Conservation (phyloP, 495 filamentous ascomycete species). For the Penicillium silybi region DNA sequence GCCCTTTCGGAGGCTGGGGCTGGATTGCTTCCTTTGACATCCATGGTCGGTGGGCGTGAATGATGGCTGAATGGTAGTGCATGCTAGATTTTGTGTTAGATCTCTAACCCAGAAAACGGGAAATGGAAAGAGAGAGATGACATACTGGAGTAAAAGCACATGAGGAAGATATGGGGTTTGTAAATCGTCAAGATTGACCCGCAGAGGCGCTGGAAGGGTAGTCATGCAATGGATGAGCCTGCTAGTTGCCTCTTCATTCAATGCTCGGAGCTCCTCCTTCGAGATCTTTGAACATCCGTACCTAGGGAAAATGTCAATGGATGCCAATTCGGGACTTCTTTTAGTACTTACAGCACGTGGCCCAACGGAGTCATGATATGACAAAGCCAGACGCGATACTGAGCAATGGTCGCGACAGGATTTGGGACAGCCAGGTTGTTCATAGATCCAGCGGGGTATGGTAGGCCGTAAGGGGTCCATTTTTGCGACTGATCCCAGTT, state of each 20-base stretch:
- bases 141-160: too few species aligned
- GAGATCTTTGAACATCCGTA: too few species aligned
- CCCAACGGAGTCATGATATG: slow-evolving; percentile 11
- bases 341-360: slow-evolving; percentile 8
- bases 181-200: too few species aligned
- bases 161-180: too few species aligned
- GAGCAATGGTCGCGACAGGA: neutral
- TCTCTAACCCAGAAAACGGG: neutral
- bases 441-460: neutral
- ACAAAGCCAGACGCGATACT: neutral
- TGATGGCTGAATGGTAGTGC: slow-evolving; percentile 26
- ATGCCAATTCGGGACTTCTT: too few species aligned
- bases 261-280: too few species aligned
- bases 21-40: slow-evolving; percentile 21
- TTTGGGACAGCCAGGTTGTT: neutral
- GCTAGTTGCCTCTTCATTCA: too few species aligned
- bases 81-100: slow-evolving; percentile 11
- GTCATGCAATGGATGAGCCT: too few species aligned
- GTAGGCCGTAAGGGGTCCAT: slow-evolving; percentile 5
- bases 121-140: too few species aligned
- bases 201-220: too few species aligned
- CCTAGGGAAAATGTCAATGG: too few species aligned
- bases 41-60: slow-evolving; percentile 23
- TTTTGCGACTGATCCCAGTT: neutral
- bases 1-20: slow-evolving; percentile 14